Conservation (phyloP, 1,139 yeast species). For the Hyphopichia burtonii region DNA sequence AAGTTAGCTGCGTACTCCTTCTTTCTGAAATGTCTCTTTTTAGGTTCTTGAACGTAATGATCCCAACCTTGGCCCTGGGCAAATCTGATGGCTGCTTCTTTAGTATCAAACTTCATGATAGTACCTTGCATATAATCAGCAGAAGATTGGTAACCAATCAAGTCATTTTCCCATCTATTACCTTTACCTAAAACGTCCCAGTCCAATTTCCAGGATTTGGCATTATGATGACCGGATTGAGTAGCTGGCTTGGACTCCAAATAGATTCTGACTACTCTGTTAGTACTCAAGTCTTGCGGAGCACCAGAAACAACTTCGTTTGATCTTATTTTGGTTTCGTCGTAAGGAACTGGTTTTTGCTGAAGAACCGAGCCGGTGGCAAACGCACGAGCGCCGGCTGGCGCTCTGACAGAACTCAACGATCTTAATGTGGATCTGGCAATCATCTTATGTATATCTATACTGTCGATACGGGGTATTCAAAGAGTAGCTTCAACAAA, state of each 20-base stretch:
- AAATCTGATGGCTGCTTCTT: constrained; percentile 75
- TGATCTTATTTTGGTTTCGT: constrained; percentile 20
- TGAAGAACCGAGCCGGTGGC: constrained; percentile 13
- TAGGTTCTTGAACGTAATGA: constrained; percentile 80
- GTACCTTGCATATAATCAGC: constrained; percentile 88
- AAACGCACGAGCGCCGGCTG: constrained; percentile 18
- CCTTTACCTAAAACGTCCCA: constrained; percentile 82
- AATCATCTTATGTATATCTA: constrained; percentile 13
- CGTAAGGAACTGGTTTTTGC: constrained; percentile 19
- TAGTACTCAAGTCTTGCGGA: constrained; percentile 60
- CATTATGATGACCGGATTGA: constrained; percentile 65
- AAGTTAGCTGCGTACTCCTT: constrained; percentile 77
- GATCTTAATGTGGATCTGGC: constrained; percentile 20
- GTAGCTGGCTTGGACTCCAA: constrained; percentile 81
- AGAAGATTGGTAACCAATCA: constrained; percentile 82
- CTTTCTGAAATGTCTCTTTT: constrained; percentile 67
- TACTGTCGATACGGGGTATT: background rate
- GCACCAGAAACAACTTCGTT: constrained; percentile 81
- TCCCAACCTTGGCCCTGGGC: constrained; percentile 89
- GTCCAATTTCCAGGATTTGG: constrained; percentile 70
- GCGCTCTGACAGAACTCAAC: constrained; percentile 7
- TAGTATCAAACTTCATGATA: constrained; percentile 69
- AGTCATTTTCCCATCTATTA: constrained; percentile 86
- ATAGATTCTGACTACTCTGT: constrained; percentile 74
- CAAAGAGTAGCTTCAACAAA: background rate